Conservation (phyloP, 139 green algal species). For the Microglena sp. region DNA sequence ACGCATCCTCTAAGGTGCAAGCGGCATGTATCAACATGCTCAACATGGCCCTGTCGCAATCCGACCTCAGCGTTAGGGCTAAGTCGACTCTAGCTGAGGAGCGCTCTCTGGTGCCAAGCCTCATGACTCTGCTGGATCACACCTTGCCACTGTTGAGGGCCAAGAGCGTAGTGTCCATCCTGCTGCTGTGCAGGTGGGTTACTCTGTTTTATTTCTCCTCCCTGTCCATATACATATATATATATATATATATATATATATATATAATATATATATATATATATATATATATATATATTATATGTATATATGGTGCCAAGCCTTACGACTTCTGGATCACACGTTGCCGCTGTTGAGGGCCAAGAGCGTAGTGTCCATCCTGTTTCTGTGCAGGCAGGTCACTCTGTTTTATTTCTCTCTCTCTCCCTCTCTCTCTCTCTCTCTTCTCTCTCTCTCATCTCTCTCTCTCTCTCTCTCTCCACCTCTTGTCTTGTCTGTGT, state of each 20-base stretch:
- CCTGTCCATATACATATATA: too few relatives aligned
- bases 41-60: conserved; percentile 35
- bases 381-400: conserved; percentile 41
- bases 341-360: conserved; percentile 44
- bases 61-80: conserved; percentile 12
- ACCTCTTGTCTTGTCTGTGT: too few relatives aligned
- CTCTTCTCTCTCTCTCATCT: too few relatives aligned
- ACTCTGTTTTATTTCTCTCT: too few relatives aligned
- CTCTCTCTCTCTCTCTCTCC: too few relatives aligned
- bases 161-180: conserved; percentile 49
- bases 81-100: conserved; percentile 40
- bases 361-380: conserved; percentile 49
- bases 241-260: too few relatives aligned
- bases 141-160: conserved; percentile 43
- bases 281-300: too few relatives aligned
- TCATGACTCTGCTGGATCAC: conserved; percentile 59
- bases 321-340: conserved; percentile 51
- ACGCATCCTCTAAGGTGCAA: conserved; percentile 42
- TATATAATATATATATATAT: too few relatives aligned
- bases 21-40: conserved; percentile 64
- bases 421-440: too few relatives aligned
- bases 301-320: conserved; percentile 34
- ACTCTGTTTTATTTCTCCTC: not conserved
- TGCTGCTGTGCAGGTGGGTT: conserved; percentile 42
- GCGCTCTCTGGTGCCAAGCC: conserved; percentile 29